phyloP scores from a whole-genome alignment of 2,329 filamentous ascomycete genomes.

The Exophiala phaeomuriformis region DNA sequence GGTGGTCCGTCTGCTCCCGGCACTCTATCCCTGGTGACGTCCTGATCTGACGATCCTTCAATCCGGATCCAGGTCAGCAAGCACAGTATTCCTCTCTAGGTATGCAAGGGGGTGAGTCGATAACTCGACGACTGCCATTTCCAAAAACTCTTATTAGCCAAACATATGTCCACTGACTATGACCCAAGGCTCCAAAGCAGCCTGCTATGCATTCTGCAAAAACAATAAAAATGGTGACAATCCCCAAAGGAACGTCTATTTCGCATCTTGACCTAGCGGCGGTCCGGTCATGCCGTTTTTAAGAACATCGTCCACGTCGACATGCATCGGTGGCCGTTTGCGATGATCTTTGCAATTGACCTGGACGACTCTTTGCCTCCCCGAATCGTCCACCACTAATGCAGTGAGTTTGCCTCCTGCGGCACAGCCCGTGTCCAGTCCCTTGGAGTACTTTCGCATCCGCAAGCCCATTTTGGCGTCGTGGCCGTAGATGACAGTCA shows the following conservation, averaged over 20 bases:
- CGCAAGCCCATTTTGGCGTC: slow-evolving; percentile 67
- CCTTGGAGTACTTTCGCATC: slow-evolving; percentile 65
- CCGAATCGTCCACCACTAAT: slow-evolving; percentile 59
- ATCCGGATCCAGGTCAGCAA: background rate
- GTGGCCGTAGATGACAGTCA: slow-evolving; percentile 79
- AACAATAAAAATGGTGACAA: background rate
- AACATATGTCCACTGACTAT: background rate
- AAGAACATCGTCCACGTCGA: slow-evolving; percentile 11
- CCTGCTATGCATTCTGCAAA: slow-evolving; percentile 1
- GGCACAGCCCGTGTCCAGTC: slow-evolving; percentile 77
- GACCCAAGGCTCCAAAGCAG: background rate
- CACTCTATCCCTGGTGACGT: background rate
- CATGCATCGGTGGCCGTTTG: slow-evolving; percentile 1
- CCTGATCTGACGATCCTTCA: background rate
- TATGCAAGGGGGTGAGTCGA: background rate
- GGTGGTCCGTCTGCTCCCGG: too few relatives aligned
- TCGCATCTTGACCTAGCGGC: background rate
- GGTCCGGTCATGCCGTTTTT: slow-evolving; percentile 5
- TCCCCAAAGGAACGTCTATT: background rate
- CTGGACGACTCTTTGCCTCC: slow-evolving; percentile 37
- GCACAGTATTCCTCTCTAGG: background rate
- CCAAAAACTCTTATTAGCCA: too few relatives aligned
- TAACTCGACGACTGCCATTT: too few relatives aligned
- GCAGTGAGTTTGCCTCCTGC: slow-evolving; percentile 69
- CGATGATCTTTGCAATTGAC: slow-evolving; percentile 33